A percentile compares a stretch with the other conserved stretches of the same genome.
These are phyloP conservation scores for Blumeria graminis DNA, from an alignment of 2,329 filamentous ascomycete genomes.

Conservation along the genomic window DNA sequence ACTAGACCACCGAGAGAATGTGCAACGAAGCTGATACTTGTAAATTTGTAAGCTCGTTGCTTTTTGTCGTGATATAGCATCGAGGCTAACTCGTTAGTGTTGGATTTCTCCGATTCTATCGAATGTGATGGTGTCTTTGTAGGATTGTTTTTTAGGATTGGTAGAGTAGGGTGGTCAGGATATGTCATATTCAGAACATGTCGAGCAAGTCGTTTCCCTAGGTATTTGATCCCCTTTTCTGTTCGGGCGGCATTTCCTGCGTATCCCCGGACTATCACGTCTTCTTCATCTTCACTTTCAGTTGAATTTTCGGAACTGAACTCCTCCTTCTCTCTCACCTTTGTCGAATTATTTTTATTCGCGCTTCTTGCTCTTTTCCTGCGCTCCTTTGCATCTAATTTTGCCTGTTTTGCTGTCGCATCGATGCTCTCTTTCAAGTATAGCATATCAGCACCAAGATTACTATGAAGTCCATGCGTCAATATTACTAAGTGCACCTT, in stretches of 20 bases:
- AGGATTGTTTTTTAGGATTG: slow-evolving; percentile 26
- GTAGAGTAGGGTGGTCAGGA: slow-evolving; percentile 74
- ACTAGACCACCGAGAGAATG: slow-evolving; percentile 79
- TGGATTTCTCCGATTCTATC: slow-evolving; percentile 17
- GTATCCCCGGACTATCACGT: slow-evolving; percentile 77
- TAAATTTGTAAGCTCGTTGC: slow-evolving; percentile 51
- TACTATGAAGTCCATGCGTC: slow-evolving; percentile 88
- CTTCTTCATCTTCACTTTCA: slow-evolving; percentile 39
- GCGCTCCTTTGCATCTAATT: slow-evolving; percentile 39
- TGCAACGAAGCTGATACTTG: slow-evolving; percentile 83
- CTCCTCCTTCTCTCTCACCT: slow-evolving; percentile 3
- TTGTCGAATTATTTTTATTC: slow-evolving; percentile 3
- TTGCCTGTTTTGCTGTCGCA: slow-evolving; percentile 49
- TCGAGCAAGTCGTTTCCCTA: slow-evolving; percentile 82
- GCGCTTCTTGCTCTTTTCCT: slow-evolving; percentile 18
- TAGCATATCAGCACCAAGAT: slow-evolving; percentile 86
- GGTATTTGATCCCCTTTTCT: slow-evolving; percentile 86
- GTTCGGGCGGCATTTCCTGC: slow-evolving; percentile 75
- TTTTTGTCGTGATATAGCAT: slow-evolving; percentile 34
- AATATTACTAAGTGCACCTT: slow-evolving; percentile 78
- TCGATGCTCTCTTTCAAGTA: slow-evolving; percentile 96
- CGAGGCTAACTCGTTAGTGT: slow-evolving; percentile 22
- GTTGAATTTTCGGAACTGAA: slow-evolving; percentile 5
- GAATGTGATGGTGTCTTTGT: slow-evolving; percentile 19
- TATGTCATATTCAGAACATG: slow-evolving; percentile 79